Evolutionary conservation across 2,329 filamentous ascomycete species (phyloP), one percentile per base, ranked within the genome.

Genomic region (Cephalotrichum gorgonifer): DNA sequence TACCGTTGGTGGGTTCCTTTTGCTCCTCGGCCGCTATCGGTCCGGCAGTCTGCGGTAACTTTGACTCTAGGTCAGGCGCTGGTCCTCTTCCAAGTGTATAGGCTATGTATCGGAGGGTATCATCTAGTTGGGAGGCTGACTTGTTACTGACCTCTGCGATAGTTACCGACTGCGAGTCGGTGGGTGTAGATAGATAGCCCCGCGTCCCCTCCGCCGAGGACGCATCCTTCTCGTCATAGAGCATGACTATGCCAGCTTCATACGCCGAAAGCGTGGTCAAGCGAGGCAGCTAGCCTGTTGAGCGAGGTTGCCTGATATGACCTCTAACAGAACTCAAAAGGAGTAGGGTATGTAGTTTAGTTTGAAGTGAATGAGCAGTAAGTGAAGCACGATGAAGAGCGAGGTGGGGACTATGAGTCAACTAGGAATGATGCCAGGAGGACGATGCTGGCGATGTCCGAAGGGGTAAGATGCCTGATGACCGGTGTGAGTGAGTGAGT

Each of bases 191-290:
- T 25, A 15, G 22, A 17, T 41, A 15, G 6, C n/a, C 20, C 9
- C 15, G 46, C 43, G 12, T 47, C 46, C 26, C 15, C 23, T 25
- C 48, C 39, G 44, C 26, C 25, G 31, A 33, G 49, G 48, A 5
- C n/a, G n/a, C 49, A 31, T 15, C 46, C 38, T 51, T 49, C 31
- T 50, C 47, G 47, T 51, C 51, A 25, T 50, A 49, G 35, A 39
- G 7, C 35, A 39, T 39, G 17, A 4, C 17, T 20, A 6, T 20
- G 35, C 17, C 22, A 20, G 17, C 17, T 17, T 9, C n/a, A 20
- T 39, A 20, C 7, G 35, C 35, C 17, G 35, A 9, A 22, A 12
- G 35, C 2, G 12, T 50, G 12, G 23, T 39, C 22, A 4, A 11
- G 35, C 35, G 35, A 20, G 20, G 35, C 20, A 20, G 17, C 4